Conservation (phyloP, 129 eudicot genomes). For the Scalesia atractyloides region DNA sequence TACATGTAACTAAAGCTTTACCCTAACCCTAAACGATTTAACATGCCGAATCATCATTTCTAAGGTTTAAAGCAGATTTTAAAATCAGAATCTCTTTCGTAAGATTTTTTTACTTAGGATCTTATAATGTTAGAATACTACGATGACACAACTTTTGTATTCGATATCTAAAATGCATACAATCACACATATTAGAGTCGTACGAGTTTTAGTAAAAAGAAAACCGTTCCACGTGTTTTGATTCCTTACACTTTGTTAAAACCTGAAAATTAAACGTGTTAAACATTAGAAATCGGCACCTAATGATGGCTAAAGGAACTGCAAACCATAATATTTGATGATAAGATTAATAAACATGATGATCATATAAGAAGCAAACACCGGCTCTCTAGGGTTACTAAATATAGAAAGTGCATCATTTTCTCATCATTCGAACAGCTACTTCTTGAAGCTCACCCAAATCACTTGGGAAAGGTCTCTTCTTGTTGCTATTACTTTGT, state of each 20-base stretch:
- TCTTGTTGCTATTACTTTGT: conserved; percentile 35
- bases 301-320: not conserved
- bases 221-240: too few relatives aligned
- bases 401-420: conserved; percentile 26
- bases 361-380: not conserved
- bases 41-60: not conserved
- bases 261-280: too few relatives aligned
- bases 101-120: too few relatives aligned
- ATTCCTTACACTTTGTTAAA: too few relatives aligned
- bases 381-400: not conserved
- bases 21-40: not conserved
- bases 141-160: too few relatives aligned
- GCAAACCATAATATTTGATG: conserved; percentile 23
- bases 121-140: too few relatives aligned
- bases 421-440: conserved; percentile 85
- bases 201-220: too few relatives aligned
- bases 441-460: conserved; percentile 87
- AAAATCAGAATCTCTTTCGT: too few relatives aligned
- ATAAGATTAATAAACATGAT: conserved; percentile 38
- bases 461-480: conserved; percentile 71
- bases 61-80: too few relatives aligned
- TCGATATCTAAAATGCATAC: too few relatives aligned
- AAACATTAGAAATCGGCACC: too few relatives aligned
- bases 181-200: too few relatives aligned
- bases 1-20: not conserved